Base-by-base conservation (phyloP, 371 early-diverging fungal species). In the Syncephalis fuscata region DNA sequence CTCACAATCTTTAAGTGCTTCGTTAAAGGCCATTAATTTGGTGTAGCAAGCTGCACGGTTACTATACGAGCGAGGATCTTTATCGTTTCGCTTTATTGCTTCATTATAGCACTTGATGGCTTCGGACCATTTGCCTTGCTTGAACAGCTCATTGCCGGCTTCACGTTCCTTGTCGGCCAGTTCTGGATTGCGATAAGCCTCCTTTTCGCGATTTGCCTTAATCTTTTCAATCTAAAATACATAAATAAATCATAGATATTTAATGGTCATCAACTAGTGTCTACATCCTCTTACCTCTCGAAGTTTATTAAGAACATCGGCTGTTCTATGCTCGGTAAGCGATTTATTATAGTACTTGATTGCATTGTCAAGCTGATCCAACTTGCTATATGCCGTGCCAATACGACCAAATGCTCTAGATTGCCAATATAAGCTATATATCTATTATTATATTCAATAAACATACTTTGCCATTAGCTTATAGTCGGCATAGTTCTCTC, bases 1-100 rank as follows among this genome's bases (percentile, higher is more conserved):
- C 32, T 94, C 83, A 57, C 89, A 88, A 70, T 97, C 99, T 73
- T 87, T 90, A 57, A 89, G 68, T 19, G 93, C 98, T 63, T 96
- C 96, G 38, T 87, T 74, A 32, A 91, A 56, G 17, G 95, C 94
- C 79, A 88, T 76, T 50, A 98, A 66, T 71, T 98, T 98, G 49
- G 79, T 79, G 68, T 92, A 92, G 64, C 89, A 87, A 26, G 89
- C 93, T 15, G 98, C 89, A 59, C 98, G 85, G 79, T 98, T 98
- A 21, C 89, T 87, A 62, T 83, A 96, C 54, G 81, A 78, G 55
- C 88, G 73, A 19, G 86, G 80, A 52, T 97, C 98, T 19, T 74
- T 61, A 24, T 87, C 88, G 53, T 92, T 87, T 52, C 97, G 85
- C 73, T 89, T 88, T 60, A 97, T 92, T 2, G 95, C 85, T 69